A percentile compares a stretch with the other conserved stretches of the same genome.
These are phyloP conservation scores for Carpinus fangiana DNA, from an alignment of 306 rosid genomes.

Conservation along the genomic window DNA sequence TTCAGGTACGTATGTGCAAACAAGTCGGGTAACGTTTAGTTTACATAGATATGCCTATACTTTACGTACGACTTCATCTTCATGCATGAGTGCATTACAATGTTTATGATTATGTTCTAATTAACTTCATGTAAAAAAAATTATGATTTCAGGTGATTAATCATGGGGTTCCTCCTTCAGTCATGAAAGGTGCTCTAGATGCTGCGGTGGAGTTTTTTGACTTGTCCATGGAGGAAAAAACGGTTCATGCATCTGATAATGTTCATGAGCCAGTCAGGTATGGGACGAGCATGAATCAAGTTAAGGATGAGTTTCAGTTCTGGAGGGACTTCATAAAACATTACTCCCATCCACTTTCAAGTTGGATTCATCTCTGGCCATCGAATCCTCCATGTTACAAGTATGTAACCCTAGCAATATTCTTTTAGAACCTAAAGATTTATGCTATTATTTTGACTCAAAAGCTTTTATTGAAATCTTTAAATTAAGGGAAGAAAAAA, in stretches of 20 bases:
- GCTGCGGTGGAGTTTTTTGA: constrained; percentile 52
- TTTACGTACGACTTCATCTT: neutral
- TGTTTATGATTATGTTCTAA: neutral
- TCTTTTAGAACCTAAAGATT: neutral
- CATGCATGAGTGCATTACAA: neutral
- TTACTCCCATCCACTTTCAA: constrained; percentile 50
- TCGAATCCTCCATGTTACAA: constrained; percentile 48
- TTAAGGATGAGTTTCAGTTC: constrained; percentile 38
- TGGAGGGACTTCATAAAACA: constrained; percentile 69
- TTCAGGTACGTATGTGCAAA: constrained; percentile 31
- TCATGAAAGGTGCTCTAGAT: constrained; percentile 33
- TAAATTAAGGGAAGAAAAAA: neutral
- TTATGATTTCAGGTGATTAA: constrained; percentile 40
- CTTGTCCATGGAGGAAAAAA: constrained; percentile 49
- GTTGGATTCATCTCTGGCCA: constrained; percentile 63
- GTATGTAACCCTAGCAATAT: neutral
- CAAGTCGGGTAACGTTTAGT: too few species aligned
- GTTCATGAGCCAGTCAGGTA: constrained; percentile 52
- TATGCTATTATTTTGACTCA: neutral
- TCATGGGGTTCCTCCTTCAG: constrained; percentile 41
- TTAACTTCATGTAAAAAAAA: neutral
- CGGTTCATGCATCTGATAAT: constrained; percentile 40
- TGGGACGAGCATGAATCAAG: constrained; percentile 56
- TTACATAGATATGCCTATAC: too few species aligned
- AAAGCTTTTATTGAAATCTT: neutral